Evolutionary conservation across 225 moss, liverwort and hornwort species (phyloP).

Genomic region (Sphagnum contortum): DNA sequence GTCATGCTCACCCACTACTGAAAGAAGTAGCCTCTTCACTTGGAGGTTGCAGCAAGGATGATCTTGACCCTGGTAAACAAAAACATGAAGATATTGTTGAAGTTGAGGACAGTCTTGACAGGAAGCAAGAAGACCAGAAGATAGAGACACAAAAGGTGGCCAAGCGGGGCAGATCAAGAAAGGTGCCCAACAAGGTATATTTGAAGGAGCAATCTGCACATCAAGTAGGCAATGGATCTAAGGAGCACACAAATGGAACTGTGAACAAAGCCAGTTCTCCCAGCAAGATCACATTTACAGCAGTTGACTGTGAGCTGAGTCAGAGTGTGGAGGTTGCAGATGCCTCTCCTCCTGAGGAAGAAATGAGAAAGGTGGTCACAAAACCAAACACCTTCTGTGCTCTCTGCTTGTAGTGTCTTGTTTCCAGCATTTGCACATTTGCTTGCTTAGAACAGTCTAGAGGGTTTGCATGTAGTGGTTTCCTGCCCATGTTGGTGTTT

Average conservation of each 20-base stretch:
- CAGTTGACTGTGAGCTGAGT: constrained; percentile 15
- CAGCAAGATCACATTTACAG: constrained; percentile 1
- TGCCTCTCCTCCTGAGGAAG: constrained; percentile 2
- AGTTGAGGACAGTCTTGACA: constrained; percentile 16
- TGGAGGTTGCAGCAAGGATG: constrained; percentile 13
- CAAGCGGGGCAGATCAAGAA: constrained; percentile 47
- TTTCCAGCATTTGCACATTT: no score
- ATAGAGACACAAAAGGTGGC: constrained; percentile 21
- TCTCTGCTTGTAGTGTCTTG: no score
- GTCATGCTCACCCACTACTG: no score
- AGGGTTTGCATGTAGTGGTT: no score
- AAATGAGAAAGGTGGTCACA: no score
- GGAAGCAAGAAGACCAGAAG: constrained; percentile 4
- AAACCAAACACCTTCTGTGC: no score
- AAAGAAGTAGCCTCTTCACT: background rate
- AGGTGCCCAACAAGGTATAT: constrained; percentile 33
- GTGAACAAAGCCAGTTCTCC: background rate
- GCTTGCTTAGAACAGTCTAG: no score
- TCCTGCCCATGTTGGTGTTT: no score
- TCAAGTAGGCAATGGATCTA: constrained; percentile 1
- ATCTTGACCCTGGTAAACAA: constrained; percentile 14
- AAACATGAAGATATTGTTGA: constrained; percentile 19
- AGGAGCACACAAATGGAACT: background rate
- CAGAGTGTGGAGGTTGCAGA: constrained; percentile 11
- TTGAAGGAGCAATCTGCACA: background rate